Percentiles rank a stretch among this genome's conserved stretches.
Evolutionary conservation across 352 stramenopile genomes (phyloP).

Genomic region (Blastocystis sp.): DNA sequence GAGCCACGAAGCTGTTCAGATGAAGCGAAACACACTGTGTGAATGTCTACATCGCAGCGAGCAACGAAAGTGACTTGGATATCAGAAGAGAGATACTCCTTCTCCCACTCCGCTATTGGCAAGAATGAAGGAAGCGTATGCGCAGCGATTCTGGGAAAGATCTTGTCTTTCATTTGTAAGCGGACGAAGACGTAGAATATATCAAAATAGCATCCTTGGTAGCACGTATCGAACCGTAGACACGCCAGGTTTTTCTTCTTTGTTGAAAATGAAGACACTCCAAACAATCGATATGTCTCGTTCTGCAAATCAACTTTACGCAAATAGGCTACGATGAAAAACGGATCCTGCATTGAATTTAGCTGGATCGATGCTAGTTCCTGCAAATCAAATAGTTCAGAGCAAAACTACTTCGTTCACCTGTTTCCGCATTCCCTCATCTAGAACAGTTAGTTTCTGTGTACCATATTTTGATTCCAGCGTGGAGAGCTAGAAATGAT

Average conservation of each 20-base stretch:
- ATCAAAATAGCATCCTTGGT: constrained; percentile 31
- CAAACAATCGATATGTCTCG: constrained; percentile 31
- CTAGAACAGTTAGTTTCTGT: neutral
- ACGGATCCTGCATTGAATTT: neutral
- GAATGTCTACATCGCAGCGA: neutral
- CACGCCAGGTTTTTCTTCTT: constrained; percentile 6
- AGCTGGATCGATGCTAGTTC: neutral
- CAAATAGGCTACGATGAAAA: neutral
- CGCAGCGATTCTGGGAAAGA: neutral
- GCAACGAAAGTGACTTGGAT: neutral
- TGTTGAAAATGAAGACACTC: constrained; percentile 5
- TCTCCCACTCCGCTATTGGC: neutral
- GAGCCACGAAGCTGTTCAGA: constrained; percentile 38
- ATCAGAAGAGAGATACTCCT: neutral
- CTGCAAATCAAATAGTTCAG: neutral
- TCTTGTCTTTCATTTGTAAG: neutral
- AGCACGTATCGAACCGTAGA: constrained; percentile 44
- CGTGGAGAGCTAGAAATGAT: neutral
- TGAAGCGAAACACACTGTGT: constrained; percentile 42
- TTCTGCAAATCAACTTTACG: neutral
- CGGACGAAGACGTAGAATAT: constrained; percentile 30
- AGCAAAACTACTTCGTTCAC: neutral
- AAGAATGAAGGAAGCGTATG: constrained; percentile 16
- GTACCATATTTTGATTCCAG: constrained; percentile 12
- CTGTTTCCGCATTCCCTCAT: neutral